phyloP scores from a whole-genome alignment of 2,329 filamentous ascomycete genomes.

The Periconia macrospinosa region DNA sequence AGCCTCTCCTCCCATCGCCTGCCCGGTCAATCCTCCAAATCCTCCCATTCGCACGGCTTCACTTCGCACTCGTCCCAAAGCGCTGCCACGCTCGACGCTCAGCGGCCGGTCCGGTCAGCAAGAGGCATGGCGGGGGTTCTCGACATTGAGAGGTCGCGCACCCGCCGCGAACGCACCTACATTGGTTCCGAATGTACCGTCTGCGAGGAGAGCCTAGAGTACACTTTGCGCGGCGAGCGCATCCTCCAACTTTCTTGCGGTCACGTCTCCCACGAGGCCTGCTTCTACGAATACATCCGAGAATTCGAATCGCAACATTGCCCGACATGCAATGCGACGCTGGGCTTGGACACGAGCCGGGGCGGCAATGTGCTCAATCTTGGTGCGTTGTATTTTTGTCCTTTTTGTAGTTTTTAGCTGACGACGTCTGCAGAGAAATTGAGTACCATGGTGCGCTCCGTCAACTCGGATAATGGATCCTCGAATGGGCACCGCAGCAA shows the following conservation, averaged over 20 bases:
- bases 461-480: slow-evolving; percentile 61
- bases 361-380: slow-evolving; percentile 92
- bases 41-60: slow-evolving; percentile 1
- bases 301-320: slow-evolving; percentile 94
- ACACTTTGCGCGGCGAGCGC: slow-evolving; percentile 89
- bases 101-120: slow-evolving; percentile 34
- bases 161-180: slow-evolving; percentile 88
- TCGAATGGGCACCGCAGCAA: slow-evolving; percentile 43
- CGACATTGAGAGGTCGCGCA: slow-evolving; percentile 75
- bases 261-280: slow-evolving; percentile 97
- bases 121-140: slow-evolving; percentile 65
- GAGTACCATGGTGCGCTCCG: slow-evolving; percentile 86
- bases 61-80: slow-evolving; percentile 23
- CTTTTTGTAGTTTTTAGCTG: slow-evolving; percentile 5
- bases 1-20: too few species aligned
- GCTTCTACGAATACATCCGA: slow-evolving; percentile 97
- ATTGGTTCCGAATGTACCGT: slow-evolving; percentile 93
- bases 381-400: slow-evolving; percentile 57
- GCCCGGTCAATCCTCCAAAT: too few species aligned
- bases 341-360: slow-evolving; percentile 89
- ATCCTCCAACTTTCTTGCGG: slow-evolving; percentile 94
- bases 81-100: slow-evolving; percentile 28
- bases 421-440: slow-evolving; percentile 73
- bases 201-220: slow-evolving; percentile 94
- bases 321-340: slow-evolving; percentile 86